Evolutionary conservation across 2,329 filamentous ascomycete genomes (phyloP).

Genomic region (Neopestalotiopsis sp.): DNA sequence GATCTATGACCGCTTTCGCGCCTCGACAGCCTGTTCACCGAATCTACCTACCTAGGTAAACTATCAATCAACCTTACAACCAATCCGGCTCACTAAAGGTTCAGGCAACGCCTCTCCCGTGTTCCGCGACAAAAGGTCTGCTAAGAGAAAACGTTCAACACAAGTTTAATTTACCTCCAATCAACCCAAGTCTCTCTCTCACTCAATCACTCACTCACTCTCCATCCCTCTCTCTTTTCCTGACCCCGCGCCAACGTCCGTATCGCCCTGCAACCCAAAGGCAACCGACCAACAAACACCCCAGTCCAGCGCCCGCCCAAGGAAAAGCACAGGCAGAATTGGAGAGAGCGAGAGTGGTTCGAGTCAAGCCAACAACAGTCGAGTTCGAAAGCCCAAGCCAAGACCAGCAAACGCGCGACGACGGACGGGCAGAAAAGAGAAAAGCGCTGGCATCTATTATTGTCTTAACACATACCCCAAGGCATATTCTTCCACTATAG

Average conservation of each 20-base stretch:
- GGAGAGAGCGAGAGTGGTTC: background rate
- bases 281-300: background rate
- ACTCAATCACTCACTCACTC: background rate
- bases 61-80: no score
- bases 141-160: background rate
- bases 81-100: constrained; percentile 2
- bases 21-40: background rate
- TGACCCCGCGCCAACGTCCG: constrained; percentile 12
- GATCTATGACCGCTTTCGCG: constrained; percentile 4
- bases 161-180: background rate
- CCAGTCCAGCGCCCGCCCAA: background rate
- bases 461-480: background rate
- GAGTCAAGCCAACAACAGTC: constrained; percentile 2
- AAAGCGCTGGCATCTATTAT: no score
- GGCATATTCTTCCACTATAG: background rate
- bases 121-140: constrained; percentile 1
- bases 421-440: background rate
- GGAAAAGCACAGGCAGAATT: constrained; percentile 9
- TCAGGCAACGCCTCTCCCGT: constrained; percentile 4
- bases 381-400: constrained; percentile 3
- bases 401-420: background rate
- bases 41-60: background rate
- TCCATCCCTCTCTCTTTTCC: background rate
- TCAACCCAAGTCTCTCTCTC: background rate
- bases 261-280: background rate